These are phyloP conservation scores for Yamadazyma spencermartinsiae DNA, from an alignment of 1,139 yeast species.

Conservation along the genomic window DNA sequence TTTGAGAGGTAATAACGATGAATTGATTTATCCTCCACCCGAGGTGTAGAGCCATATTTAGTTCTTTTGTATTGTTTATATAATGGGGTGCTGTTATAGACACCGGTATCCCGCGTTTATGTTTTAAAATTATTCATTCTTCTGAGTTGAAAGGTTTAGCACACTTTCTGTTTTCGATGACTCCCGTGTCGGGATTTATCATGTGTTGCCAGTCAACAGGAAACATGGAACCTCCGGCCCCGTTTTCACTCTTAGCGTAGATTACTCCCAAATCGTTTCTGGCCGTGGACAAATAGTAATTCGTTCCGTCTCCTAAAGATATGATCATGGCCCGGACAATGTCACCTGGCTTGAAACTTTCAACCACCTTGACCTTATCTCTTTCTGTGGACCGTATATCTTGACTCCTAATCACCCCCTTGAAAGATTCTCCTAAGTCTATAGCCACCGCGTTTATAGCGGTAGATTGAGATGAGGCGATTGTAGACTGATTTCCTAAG, in stretches of 20 bases:
- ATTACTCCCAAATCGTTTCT: constrained; percentile 91
- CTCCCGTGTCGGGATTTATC: constrained; percentile 76
- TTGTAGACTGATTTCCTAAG: constrained; percentile 38
- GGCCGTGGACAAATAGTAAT: constrained; percentile 88
- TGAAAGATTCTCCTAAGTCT: constrained; percentile 88
- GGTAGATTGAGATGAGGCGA: constrained; percentile 46
- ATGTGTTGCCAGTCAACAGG: constrained; percentile 97
- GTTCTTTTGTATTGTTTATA: background rate
- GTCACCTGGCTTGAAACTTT: constrained; percentile 89
- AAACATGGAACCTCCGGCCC: constrained; percentile 79
- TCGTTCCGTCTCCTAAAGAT: constrained; percentile 90
- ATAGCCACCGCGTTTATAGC: constrained; percentile 43
- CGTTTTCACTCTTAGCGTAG: constrained; percentile 70
- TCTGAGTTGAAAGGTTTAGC: constrained; percentile 63
- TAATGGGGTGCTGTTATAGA: background rate
- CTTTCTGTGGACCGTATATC: constrained; percentile 91
- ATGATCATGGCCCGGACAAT: constrained; percentile 76
- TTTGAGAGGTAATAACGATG: constrained; percentile 59
- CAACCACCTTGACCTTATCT: constrained; percentile 78
- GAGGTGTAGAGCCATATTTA: constrained; percentile 10
- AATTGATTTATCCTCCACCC: constrained; percentile 38
- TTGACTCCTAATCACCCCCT: constrained; percentile 83
- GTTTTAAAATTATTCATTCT: background rate
- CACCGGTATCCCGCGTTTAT: too few relatives aligned
- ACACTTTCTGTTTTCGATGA: constrained; percentile 78